Conservation (phyloP, 768 basidiomycete genomes). For the Suillus spraguei region DNA sequence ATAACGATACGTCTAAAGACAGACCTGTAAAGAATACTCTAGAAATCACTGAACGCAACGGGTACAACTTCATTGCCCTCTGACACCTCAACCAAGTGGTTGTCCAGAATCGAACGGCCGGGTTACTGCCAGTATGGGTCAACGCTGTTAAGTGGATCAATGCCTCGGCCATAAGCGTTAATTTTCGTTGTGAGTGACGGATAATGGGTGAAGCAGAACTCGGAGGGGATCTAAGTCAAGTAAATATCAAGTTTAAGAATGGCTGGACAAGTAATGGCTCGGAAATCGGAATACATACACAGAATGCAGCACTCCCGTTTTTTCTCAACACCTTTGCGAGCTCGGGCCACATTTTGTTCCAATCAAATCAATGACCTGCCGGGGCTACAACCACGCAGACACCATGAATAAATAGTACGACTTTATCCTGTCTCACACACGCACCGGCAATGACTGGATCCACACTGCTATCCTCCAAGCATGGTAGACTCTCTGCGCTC, state of each 20-base stretch:
- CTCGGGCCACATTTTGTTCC: slow-evolving; percentile 71
- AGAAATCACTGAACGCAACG: slow-evolving; percentile 42
- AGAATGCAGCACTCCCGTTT: slow-evolving; percentile 71
- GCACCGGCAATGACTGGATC: slow-evolving; percentile 72
- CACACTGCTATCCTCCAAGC: slow-evolving; percentile 51
- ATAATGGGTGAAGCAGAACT: slow-evolving; percentile 63
- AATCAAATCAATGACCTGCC: slow-evolving; percentile 84
- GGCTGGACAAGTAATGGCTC: not conserved
- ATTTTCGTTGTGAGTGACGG: slow-evolving; percentile 63
- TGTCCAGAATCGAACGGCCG: slow-evolving; percentile 71
- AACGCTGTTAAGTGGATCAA: slow-evolving; percentile 49
- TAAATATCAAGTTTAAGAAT: not conserved
- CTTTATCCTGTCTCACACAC: slow-evolving; percentile 16
- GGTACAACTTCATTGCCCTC: slow-evolving; percentile 44
- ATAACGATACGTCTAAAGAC: slow-evolving; percentile 11
- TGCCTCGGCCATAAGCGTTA: slow-evolving; percentile 59
- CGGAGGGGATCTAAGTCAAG: slow-evolving; percentile 56
- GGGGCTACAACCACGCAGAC: slow-evolving; percentile 50
- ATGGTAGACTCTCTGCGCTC: slow-evolving; percentile 56
- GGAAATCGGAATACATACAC: slow-evolving; percentile 46
- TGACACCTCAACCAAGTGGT: slow-evolving; percentile 69
- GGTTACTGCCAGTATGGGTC: slow-evolving; percentile 81
- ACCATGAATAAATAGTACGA: not conserved
- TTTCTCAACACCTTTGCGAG: slow-evolving; percentile 57
- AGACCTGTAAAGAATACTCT: slow-evolving; percentile 64